A percentile compares a stretch with the other conserved stretches of the same genome.
phyloP scores from a whole-genome alignment of 2,329 filamentous ascomycete species.

The Dactylella cylindrospora region DNA sequence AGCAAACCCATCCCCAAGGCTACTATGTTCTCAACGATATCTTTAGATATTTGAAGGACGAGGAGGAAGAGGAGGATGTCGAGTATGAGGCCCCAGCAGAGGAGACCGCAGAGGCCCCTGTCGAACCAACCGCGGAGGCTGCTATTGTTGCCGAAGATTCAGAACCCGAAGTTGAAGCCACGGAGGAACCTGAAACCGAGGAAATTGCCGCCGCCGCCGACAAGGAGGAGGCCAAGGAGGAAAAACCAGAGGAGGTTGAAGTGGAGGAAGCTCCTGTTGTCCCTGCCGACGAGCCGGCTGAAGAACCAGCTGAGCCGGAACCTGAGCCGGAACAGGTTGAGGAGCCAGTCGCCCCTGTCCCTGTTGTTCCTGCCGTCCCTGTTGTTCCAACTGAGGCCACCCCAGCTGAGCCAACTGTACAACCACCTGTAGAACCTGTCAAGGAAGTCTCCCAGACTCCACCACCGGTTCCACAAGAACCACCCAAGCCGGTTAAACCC shows the following conservation, averaged over 20 bases:
- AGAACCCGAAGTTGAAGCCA: conserved; percentile 43
- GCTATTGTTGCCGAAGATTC: conserved; percentile 32
- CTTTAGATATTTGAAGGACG: conserved; percentile 86
- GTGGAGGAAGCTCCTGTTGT: conserved; percentile 44
- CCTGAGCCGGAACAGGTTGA: conserved; percentile 31
- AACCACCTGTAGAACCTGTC: conserved; percentile 26
- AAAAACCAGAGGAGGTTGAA: conserved; percentile 43
- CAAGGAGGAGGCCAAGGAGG: conserved; percentile 46
- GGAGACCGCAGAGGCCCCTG: conserved; percentile 37
- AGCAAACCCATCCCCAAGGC: conserved; percentile 76
- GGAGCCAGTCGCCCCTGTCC: conserved; percentile 10
- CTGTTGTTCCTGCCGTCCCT: conserved; percentile 35
- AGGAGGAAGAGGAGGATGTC: conserved; percentile 70
- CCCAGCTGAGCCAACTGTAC: conserved; percentile 10
- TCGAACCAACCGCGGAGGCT: conserved; percentile 43
- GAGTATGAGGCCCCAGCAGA: conserved; percentile 52
- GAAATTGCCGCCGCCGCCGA: conserved; percentile 50
- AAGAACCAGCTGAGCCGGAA: conserved; percentile 39
- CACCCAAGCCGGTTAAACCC: conserved; percentile 36
- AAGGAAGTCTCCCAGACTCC: conserved; percentile 25
- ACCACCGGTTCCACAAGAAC: conserved; percentile 38
- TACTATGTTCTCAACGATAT: conserved; percentile 99
- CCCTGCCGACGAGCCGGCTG: conserved; percentile 28
- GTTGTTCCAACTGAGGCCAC: conserved; percentile 29
- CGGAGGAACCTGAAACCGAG: conserved; percentile 43